These are phyloP conservation scores for Trypethelium eluteriae DNA, from an alignment of 495 filamentous ascomycete genomes.

Conservation along the genomic window DNA sequence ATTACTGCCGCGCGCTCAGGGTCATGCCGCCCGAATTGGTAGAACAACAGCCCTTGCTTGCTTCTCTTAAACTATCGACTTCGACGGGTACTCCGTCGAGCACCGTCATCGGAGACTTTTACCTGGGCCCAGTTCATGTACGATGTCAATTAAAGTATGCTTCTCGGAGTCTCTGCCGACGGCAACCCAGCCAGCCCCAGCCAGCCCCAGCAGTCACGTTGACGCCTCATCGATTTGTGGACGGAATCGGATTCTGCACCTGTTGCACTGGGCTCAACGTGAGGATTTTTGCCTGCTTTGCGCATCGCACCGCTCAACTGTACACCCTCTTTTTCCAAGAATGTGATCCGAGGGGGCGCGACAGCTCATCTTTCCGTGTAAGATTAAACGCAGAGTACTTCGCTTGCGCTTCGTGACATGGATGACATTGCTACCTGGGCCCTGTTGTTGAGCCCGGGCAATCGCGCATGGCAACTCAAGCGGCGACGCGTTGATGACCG, in stretches of 20 bases:
- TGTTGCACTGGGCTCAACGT: neutral
- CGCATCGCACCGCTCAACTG: neutral
- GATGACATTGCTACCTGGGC: neutral
- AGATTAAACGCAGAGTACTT: slow-evolving; percentile 8
- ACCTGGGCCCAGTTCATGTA: neutral
- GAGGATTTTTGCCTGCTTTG: neutral
- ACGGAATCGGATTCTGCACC: neutral
- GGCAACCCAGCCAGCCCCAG: neutral
- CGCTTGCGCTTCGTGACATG: slow-evolving; percentile 11
- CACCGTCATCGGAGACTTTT: neutral
- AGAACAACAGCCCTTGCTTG: neutral
- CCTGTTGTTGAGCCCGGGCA: neutral
- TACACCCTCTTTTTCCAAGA: neutral
- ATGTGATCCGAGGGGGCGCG: neutral
- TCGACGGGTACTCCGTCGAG: neutral
- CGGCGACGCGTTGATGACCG: neutral
- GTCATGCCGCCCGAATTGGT: neutral
- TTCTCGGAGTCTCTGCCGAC: neutral
- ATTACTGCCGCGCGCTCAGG: neutral
- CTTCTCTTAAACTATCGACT: neutral
- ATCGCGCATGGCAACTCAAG: neutral
- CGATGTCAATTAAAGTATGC: neutral
- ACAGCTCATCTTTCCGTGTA: neutral
- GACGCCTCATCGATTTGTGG: neutral
- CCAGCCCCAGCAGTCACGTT: neutral